Evolutionary conservation across 306 rosid genomes (phyloP).

Genomic region (Argentina anserina): DNA sequence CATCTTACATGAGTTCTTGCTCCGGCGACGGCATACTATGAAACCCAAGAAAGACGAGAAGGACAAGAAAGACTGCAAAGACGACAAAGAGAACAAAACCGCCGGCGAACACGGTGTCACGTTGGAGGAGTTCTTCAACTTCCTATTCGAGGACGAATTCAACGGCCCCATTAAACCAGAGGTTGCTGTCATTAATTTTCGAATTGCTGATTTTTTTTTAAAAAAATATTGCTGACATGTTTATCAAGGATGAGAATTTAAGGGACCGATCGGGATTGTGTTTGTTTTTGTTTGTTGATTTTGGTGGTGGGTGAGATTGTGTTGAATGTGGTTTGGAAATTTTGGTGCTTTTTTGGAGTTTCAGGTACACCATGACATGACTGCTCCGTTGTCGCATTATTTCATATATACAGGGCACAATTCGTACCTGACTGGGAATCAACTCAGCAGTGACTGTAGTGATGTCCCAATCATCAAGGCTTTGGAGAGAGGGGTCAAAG

Average conservation of each 20-base stretch:
- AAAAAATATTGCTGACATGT: too few species aligned
- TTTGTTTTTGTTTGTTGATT: background rate
- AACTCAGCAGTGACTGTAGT: slow-evolving; percentile 87
- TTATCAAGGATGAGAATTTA: too few species aligned
- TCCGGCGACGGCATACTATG: slow-evolving; percentile 18
- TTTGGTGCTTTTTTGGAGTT: background rate
- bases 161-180: slow-evolving; percentile 52
- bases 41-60: background rate
- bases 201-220: too few species aligned
- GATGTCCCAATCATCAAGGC: slow-evolving; percentile 77
- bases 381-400: slow-evolving; percentile 86
- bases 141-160: slow-evolving; percentile 46
- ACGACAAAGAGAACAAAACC: background rate
- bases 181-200: slow-evolving; percentile 25
- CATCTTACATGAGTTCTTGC: slow-evolving; percentile 30
- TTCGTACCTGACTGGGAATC: slow-evolving; percentile 95
- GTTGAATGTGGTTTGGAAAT: background rate
- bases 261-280: background rate
- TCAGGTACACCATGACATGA: slow-evolving; percentile 96
- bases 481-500: slow-evolving; percentile 64
- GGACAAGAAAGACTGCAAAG: background rate
- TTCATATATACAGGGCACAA: slow-evolving; percentile 98
- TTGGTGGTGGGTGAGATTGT: background rate
- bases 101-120: slow-evolving; percentile 23
- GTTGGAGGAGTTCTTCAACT: slow-evolving; percentile 58